These are phyloP conservation scores for Ramaria rubella DNA, from an alignment of 768 basidiomycete species.

Conservation along the genomic window DNA sequence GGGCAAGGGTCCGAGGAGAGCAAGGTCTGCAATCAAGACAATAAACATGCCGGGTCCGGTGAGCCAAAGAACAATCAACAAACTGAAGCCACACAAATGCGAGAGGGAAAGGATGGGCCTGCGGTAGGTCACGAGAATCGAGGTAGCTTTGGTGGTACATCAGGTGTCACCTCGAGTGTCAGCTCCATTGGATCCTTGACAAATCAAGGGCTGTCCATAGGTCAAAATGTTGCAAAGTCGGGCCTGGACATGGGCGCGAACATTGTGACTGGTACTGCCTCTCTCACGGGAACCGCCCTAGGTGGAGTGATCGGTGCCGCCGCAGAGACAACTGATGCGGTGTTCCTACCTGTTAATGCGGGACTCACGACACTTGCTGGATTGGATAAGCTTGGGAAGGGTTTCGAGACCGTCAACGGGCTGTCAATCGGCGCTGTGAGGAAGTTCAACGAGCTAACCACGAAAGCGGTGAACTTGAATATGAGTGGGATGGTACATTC, in stretches of 20 bases:
- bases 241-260: background rate
- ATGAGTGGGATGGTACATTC: slow-evolving; percentile 11
- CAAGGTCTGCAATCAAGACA: no score
- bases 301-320: slow-evolving; percentile 18
- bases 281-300: slow-evolving; percentile 18
- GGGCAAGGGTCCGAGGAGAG: no score
- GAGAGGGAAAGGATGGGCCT: no score
- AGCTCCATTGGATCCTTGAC: no score
- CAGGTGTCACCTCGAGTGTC: no score
- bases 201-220: no score
- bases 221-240: slow-evolving; percentile 12
- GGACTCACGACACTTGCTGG: slow-evolving; percentile 20
- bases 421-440: slow-evolving; percentile 18
- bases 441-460: slow-evolving; percentile 16
- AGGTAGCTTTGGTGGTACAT: no score
- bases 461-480: slow-evolving; percentile 18
- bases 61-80: no score
- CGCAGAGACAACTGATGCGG: slow-evolving; percentile 19
- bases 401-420: slow-evolving; percentile 19
- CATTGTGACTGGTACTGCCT: background rate
- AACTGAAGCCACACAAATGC: no score
- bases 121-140: no score
- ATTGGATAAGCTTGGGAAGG: slow-evolving; percentile 17
- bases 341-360: slow-evolving; percentile 19
- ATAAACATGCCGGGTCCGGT: no score